Percentiles rank a stretch among this genome's conserved stretches.
These are phyloP conservation scores for Fragaria vesca DNA, from an alignment of 306 rosid species.

Conservation along the genomic window DNA sequence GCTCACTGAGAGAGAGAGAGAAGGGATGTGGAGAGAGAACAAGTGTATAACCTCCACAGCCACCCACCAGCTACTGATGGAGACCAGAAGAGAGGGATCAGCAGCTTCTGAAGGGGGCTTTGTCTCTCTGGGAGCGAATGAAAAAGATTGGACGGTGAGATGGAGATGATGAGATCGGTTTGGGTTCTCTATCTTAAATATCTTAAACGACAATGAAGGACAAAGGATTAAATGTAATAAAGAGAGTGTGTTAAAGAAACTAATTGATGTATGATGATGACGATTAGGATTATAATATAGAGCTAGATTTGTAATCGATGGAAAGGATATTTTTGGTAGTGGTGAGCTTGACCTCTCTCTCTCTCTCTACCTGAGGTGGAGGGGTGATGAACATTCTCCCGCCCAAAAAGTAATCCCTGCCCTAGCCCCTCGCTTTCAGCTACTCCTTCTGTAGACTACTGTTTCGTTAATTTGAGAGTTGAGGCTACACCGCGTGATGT, in stretches of 20 bases:
- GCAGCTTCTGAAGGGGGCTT: slow-evolving; percentile 20
- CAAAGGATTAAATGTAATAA: slow-evolving; percentile 8
- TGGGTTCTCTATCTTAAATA: slow-evolving; percentile 12
- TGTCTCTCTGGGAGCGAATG: slow-evolving; percentile 24
- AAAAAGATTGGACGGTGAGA: slow-evolving; percentile 39
- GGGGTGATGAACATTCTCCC: slow-evolving; percentile 4
- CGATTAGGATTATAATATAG: slow-evolving; percentile 18
- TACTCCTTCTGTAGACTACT: not conserved
- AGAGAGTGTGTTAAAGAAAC: slow-evolving; percentile 9
- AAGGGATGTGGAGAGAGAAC: slow-evolving; percentile 25
- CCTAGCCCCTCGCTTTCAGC: slow-evolving; percentile 6
- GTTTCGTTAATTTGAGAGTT: not conserved
- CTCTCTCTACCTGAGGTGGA: not conserved
- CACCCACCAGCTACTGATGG: slow-evolving; percentile 74
- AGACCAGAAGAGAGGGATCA: slow-evolving; percentile 40
- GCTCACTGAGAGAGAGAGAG: slow-evolving; percentile 31
- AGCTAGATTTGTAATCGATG: slow-evolving; percentile 34
- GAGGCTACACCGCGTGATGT: slow-evolving; percentile 37
- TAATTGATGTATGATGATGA: slow-evolving; percentile 27
- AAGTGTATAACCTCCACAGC: slow-evolving; percentile 30
- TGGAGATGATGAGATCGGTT: slow-evolving; percentile 20
- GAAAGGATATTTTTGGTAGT: slow-evolving; percentile 27
- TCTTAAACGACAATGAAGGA: slow-evolving; percentile 28
- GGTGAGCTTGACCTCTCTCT: slow-evolving; percentile 25
- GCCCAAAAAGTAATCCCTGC: slow-evolving; percentile 13